Evolutionary conservation across 2,329 filamentous ascomycete genomes (phyloP), one percentile per base, ranked within the genome.

Genomic region (Apiospora malaysiana): DNA sequence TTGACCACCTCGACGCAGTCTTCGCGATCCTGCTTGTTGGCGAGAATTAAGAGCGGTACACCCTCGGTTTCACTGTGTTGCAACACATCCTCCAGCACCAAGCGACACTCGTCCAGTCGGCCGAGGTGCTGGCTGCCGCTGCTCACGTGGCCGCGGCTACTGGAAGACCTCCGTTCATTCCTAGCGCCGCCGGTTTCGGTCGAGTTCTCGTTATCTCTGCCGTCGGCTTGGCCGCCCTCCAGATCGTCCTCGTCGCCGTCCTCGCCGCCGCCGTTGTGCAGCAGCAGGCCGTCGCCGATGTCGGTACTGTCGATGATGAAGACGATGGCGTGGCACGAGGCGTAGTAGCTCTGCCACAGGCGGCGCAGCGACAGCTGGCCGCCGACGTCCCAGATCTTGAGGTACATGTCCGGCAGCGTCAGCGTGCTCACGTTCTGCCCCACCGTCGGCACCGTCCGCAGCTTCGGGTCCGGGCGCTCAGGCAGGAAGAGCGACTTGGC

Each of bases 311-410:
- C 96, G 78, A 99, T 94, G 72, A 99, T 94, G 83, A 98, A 99
- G 74, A 99, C 94, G 78, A 99, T 97, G 75, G 96, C 96, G 81
- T 99, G 96, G 78, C 94, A 97, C 81, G 90, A 93, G 68, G 91
- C 87, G 85, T 98, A 99, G 85, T 99, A 99, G 82, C 91, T 94
- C 82, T 97, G 94, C 96, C 96, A 99, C 43, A 98, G 89, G 74
- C 92, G 92, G 73, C 96, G 92, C 79, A 99, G 88, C 40, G 90
- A 92, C 79, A 96, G 91, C 82, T 99, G 96, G 8, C 96, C 96
- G 74, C 96, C 96, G 0, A 99, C 94, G 80, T 99, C 96, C 96
- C 96, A 98, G 77, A 99, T 93, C 86, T 98, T 97, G 79, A 99
- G 87, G 85, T 98, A 98, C 90, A 98, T 95, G 81, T 97, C 94